A percentile compares a stretch with the other conserved stretches of the same genome.
Evolutionary conservation across 2,329 filamentous ascomycete genomes (phyloP).

Genomic region (Cercospora citrullina): DNA sequence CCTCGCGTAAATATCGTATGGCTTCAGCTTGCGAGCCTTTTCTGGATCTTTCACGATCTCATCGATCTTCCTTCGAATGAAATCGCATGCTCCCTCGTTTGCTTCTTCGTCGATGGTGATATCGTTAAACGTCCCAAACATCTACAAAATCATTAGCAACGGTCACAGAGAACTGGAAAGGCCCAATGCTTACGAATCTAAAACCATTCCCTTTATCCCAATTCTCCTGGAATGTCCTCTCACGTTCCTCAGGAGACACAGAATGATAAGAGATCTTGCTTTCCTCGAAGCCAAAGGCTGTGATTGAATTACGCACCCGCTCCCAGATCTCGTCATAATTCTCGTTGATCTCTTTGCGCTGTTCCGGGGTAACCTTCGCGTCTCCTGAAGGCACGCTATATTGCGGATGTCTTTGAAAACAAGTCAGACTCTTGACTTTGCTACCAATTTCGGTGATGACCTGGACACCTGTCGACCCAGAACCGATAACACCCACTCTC

Average conservation of each 20-base stretch:
- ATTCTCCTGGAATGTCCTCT: conserved; percentile 50
- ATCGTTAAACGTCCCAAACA: conserved; percentile 58
- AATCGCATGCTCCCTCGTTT: conserved; percentile 57
- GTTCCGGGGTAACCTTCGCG: conserved; percentile 29
- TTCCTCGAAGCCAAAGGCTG: conserved; percentile 41
- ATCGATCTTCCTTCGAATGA: conserved; percentile 56
- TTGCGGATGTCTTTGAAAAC: conserved; percentile 43
- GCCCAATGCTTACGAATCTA: conserved; percentile 39
- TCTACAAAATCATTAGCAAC: conserved; percentile 29
- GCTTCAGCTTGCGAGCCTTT: conserved; percentile 55
- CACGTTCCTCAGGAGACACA: conserved; percentile 41
- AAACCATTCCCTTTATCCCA: conserved; percentile 56
- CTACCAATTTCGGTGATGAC: conserved; percentile 37
- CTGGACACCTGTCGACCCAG: conserved; percentile 47
- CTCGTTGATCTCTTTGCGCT: conserved; percentile 28
- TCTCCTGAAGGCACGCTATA: conserved; percentile 41
- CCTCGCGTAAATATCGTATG: conserved; percentile 52
- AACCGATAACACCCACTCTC: conserved; percentile 45
- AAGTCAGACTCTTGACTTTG: conserved; percentile 34
- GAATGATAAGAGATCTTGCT: conserved; percentile 28
- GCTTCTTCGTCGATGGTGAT: conserved; percentile 48
- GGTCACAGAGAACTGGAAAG: neutral
- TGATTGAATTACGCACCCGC: conserved; percentile 33
- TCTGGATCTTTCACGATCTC: conserved; percentile 52
- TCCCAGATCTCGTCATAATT: conserved; percentile 35